A percentile compares a stretch with the other conserved stretches of the same genome.
phyloP scores from a whole-genome alignment of 371 early-diverging fungal species.

The Rhizomucor pusillus region DNA sequence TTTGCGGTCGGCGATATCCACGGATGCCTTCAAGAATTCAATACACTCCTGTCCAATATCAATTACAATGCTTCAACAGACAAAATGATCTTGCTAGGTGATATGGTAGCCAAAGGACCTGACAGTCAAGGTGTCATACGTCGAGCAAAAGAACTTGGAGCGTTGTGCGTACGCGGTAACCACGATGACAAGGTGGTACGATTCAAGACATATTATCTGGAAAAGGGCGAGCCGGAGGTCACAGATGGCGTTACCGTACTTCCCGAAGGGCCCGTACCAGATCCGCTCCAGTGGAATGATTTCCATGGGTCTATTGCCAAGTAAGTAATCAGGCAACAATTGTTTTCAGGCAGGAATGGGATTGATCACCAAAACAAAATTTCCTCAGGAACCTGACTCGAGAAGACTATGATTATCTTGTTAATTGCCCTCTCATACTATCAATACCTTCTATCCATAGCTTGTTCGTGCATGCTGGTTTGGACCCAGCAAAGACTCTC shows the following conservation, averaged over 20 bases:
- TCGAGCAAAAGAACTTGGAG: conserved; percentile 48
- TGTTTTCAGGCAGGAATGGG: too few relatives aligned
- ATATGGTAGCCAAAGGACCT: conserved; percentile 69
- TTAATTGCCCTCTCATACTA: conserved; percentile 61
- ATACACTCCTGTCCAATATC: conserved; percentile 44
- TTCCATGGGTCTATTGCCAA: conserved; percentile 40
- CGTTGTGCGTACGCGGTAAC: conserved; percentile 70
- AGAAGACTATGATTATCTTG: conserved; percentile 53
- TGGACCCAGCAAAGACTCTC: conserved; percentile 44
- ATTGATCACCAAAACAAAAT: too few relatives aligned
- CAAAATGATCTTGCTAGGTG: conserved; percentile 66
- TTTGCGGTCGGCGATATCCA: conserved; percentile 78
- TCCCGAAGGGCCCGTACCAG: conserved; percentile 37
- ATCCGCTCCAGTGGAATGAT: conserved; percentile 36
- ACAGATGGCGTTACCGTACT: conserved; percentile 15
- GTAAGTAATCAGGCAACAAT: conserved; percentile 19
- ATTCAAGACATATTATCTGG: conserved; percentile 49
- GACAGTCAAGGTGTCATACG: conserved; percentile 62
- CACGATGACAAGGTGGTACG: conserved; percentile 74
- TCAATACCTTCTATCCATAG: conserved; percentile 51
- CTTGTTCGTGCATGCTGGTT: conserved; percentile 67
- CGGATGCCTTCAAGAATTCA: conserved; percentile 57
- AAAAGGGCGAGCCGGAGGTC: conserved; percentile 12
- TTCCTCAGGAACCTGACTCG: conserved; percentile 44
- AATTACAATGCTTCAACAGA: conserved; percentile 35